Evolutionary conservation across 164 flowering plant species (phyloP), one percentile per base, ranked within the genome.

Genomic region (Nymphaea colorata): DNA sequence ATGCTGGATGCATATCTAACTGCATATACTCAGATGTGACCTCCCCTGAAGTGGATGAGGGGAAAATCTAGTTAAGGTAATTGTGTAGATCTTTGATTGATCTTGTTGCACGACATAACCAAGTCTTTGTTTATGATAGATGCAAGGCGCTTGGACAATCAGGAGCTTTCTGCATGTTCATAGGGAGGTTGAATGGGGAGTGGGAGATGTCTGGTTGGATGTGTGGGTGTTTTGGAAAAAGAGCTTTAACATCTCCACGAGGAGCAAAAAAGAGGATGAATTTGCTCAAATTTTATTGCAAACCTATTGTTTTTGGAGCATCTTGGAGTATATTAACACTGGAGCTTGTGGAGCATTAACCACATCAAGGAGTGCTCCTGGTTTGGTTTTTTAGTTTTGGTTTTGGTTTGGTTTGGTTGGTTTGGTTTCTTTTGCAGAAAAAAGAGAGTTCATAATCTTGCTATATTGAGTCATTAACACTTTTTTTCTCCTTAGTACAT

Each of bases 271-370:
- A 80, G 84, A 73, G 89, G 86, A 85, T 83, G 82, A 77, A 82
- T 86, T 79, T 79, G 75, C 67, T 74, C 72, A 75, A 36, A 76
- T 80, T 80, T 79, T 79, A 73, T 80, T 87, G 86, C 91, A 79
- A 85, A 81, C 75, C 79, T 76, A 73, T 79, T 88, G 77, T 88
- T 90, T 78, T 78, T 87, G 97, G 97, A 87, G 90, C 88, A 79
- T 80, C 81, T 84, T 84, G 98, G 97, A 91, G 93, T 88, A 81
- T 79, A 83, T 87, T 84, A 83, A 89, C 88, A 78, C 76, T 87
- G 96, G 97, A 91, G 87, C 93, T 86, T 84, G 79, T 83, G 91
- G 93, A 94, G 95, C 91, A 83, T 85, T 75, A 88, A 91, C 85
- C 85, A 79, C 79, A 76, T 78, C 82, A 78, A 76, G 90, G 90